phyloP scores from a whole-genome alignment of 2,329 filamentous ascomycete species.

The Stachybotrys chlorohalonatus region DNA sequence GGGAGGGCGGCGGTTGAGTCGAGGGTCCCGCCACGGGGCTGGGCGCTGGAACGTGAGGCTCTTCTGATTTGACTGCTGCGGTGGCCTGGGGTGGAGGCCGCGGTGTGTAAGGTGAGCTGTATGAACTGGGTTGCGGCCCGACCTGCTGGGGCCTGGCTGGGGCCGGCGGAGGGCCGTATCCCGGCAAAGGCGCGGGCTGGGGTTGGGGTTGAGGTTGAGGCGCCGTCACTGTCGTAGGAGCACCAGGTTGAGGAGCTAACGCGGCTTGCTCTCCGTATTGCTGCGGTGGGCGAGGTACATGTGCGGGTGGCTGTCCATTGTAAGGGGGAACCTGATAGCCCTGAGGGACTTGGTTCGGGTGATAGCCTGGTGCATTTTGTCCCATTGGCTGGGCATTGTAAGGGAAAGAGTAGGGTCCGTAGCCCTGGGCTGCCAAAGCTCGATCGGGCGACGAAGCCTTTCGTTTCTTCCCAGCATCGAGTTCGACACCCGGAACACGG shows the following conservation, averaged over 20 bases:
- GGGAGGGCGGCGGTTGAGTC: conserved; percentile 5
- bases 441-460: conserved; percentile 45
- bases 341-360: conserved; percentile 21
- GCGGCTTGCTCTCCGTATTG: conserved; percentile 17
- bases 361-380: conserved; percentile 20
- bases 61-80: conserved; percentile 18
- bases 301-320: conserved; percentile 15
- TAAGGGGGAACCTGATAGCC: conserved; percentile 26
- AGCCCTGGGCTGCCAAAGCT: conserved; percentile 26
- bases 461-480: conserved; percentile 53
- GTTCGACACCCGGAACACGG: conserved; percentile 46
- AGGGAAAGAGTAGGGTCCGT: conserved; percentile 25
- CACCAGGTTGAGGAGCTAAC: conserved; percentile 15
- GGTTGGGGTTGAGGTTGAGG: conserved; percentile 12
- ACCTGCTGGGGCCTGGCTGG: conserved; percentile 23
- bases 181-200: conserved; percentile 15
- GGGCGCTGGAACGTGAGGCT: conserved; percentile 10
- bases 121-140: conserved; percentile 20
- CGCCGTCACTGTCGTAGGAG: conserved; percentile 9
- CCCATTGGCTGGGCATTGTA: conserved; percentile 26
- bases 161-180: conserved; percentile 25
- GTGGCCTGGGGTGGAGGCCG: conserved; percentile 19
- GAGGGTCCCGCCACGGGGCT: conserved; percentile 1
- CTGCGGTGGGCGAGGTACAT: conserved; percentile 18
- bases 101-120: conserved; percentile 28